Percentiles rank a stretch among this genome's conserved stretches.
Evolutionary conservation across 345 rosid species (phyloP).

Genomic region (Heritiera fomes): DNA sequence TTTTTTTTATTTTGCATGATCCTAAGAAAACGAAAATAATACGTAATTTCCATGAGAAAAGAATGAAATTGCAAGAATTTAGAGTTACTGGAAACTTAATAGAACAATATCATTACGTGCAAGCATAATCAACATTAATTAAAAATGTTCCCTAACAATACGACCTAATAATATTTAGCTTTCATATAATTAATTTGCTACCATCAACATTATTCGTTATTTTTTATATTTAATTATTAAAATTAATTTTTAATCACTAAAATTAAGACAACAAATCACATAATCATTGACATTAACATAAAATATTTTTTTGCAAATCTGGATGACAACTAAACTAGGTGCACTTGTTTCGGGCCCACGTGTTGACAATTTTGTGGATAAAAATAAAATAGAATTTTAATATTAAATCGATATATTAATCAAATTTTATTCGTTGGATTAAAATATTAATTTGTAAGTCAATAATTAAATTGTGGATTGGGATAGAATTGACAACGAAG

Average conservation of each 20-base stretch:
- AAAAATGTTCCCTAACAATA: neutral
- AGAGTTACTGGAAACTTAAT: too few species aligned
- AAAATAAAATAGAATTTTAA: neutral
- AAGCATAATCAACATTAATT: neutral
- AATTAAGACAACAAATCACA: too few species aligned
- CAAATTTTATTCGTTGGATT: neutral
- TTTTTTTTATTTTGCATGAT: too few species aligned
- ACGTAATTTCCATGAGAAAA: too few species aligned
- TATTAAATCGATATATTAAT: neutral
- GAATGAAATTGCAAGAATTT: too few species aligned
- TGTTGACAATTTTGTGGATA: neutral
- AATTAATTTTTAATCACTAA: too few species aligned
- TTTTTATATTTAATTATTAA: neutral
- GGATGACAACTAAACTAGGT: neutral
- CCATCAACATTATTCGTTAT: neutral
- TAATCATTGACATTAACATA: too few species aligned
- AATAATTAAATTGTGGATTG: neutral
- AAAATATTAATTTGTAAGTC: neutral
- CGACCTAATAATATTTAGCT: neutral
- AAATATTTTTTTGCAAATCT: neutral
- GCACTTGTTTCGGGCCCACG: neutral
- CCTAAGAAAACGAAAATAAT: too few species aligned
- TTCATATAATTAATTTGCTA: neutral
- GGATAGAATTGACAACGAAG: constrained; percentile 26
- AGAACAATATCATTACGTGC: too few species aligned